These are phyloP conservation scores for Paraconiothyrium sp. DNA, from an alignment of 2,329 filamentous ascomycete genomes.

Conservation along the genomic window DNA sequence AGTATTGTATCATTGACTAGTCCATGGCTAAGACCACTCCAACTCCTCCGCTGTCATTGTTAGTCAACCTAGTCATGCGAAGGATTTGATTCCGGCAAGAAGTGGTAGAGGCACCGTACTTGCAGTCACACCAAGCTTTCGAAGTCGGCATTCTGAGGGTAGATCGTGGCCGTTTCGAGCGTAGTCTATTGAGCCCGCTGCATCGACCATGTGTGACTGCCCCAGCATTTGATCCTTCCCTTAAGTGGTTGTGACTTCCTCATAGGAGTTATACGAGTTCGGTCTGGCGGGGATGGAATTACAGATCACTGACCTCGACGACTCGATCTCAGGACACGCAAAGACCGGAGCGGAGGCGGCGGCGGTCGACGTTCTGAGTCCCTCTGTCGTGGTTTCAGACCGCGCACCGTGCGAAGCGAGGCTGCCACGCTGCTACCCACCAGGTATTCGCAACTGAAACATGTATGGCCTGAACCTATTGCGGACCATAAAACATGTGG, in stretches of 20 bases:
- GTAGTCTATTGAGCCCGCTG: conserved; percentile 1
- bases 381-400: neutral
- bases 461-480: neutral
- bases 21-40: neutral
- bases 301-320: neutral
- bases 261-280: neutral
- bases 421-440: neutral
- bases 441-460: neutral
- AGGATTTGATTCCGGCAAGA: neutral
- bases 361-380: neutral
- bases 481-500: conserved; percentile 11
- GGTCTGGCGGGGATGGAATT: neutral
- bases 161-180: conserved; percentile 4
- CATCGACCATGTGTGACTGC: neutral
- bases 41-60: neutral
- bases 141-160: neutral
- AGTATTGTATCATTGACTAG: neutral
- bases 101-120: neutral
- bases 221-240: neutral
- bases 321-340: neutral
- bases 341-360: conserved; percentile 11
- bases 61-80: neutral
- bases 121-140: conserved; percentile 14
- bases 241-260: neutral
- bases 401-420: conserved; percentile 3